These are phyloP conservation scores for Spinellus fusiger DNA, from an alignment of 192 early-diverging fungal species.

Conservation along the genomic window DNA sequence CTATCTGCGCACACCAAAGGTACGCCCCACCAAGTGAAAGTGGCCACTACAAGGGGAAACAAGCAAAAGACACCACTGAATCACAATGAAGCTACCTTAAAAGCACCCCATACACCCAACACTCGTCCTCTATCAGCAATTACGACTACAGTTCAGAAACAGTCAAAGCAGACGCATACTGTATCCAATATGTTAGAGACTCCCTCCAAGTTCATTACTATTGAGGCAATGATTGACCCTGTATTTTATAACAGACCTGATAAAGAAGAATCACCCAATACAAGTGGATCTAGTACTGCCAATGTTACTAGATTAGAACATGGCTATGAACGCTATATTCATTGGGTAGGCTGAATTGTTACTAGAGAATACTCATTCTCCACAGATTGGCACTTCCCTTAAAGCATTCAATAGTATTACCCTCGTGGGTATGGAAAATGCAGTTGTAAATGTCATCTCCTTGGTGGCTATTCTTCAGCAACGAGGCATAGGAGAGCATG, in stretches of 20 bases:
- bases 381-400: conserved; percentile 9
- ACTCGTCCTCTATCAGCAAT: not conserved
- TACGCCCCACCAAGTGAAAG: too few relatives aligned
- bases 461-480: conserved; percentile 7
- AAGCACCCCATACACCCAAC: not conserved
- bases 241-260: not conserved
- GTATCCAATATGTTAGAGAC: not conserved
- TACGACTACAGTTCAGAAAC: not conserved
- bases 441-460: conserved; percentile 12
- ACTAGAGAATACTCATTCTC: not conserved
- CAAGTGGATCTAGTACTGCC: not conserved
- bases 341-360: conserved; percentile 7
- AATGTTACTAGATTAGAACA: conserved; percentile 5
- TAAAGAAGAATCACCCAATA: not conserved
- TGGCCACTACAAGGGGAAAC: too few relatives aligned
- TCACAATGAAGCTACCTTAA: too few relatives aligned
- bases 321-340: conserved; percentile 18
- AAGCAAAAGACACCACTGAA: conserved; percentile 1
- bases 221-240: conserved; percentile 10
- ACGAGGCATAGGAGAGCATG: conserved; percentile 7
- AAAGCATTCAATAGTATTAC: not conserved
- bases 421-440: conserved; percentile 15
- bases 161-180: not conserved
- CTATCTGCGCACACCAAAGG: not conserved
- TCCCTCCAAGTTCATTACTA: conserved; percentile 8